Evolutionary conservation across 139 green algal genomes (phyloP), one percentile per base, ranked within the genome.

Genomic region (Spirogloea muscicola): DNA sequence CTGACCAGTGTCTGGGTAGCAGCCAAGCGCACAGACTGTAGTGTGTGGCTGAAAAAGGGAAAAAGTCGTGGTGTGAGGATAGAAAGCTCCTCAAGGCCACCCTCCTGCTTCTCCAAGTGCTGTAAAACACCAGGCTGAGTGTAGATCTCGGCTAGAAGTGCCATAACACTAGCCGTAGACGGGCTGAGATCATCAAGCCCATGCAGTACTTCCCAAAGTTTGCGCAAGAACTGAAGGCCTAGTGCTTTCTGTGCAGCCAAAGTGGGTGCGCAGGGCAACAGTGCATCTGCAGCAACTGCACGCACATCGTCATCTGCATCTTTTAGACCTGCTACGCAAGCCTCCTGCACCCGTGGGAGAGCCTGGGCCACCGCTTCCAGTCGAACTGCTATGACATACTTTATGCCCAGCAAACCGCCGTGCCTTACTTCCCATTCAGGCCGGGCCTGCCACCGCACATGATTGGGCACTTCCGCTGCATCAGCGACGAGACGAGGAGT

Each of bases 301-400:
- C 89, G 83, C 62, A 97, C 92, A 75, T 96, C 93, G 75, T 97
- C 93, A 46, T 96, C 89, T 1, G 29, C 48, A 79, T 96, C 93
- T 44, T 85, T 41, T 42, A 97, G 73, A 0, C 86, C 89, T 0
- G 37, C 9, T 16, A 88, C 58, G 38, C 88, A 78, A 7, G 85
- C 74, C 4, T 87, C 84, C 63, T 96, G 74, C 4, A 83, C 84
- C 0, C 40, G 38, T 0, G 85, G 77, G 59, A 96, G 82, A 62
- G 95, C 82, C 2, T 72, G 10, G 2, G 48, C 55, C 37, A 65
- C 55, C 36, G 77, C 16, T 13, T 79, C 71, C 61, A 76, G 58
- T 0, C 85, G 74, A 3, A 86, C 89, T 2, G 90, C 91, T 58
- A 96, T 51, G 44, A 94, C 43, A 76, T 96, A 97, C 86, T 96